Base-by-base conservation (phyloP, 1,139 yeast genomes). In the Entelexis sorbosivorans region DNA sequence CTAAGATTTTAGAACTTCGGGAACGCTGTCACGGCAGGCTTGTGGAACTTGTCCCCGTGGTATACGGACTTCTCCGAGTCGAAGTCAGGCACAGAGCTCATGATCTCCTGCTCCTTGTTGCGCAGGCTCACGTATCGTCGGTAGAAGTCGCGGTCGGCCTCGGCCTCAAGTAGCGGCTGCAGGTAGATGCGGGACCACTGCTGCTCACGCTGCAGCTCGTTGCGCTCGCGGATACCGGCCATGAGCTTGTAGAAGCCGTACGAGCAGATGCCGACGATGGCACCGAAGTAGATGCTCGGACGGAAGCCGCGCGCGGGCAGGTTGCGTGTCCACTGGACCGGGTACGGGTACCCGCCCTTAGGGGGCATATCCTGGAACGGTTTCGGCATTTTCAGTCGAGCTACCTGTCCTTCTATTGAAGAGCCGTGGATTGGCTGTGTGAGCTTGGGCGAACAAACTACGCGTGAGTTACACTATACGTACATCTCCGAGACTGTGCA, bases 311-410 rank as follows among this genome's bases (percentile, higher is more conserved):
- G 75, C 3, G 93, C 71, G 35, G 95, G 95, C 55, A 86, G 70
- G 67, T 85, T 82, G 68, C 95, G 78, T 71, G 69, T 83, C 94
- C 95, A 86, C 71, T 86, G 95, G 55, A 86, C 77, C 49, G 86
- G 83, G 60, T 82, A 89, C 63, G 59, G 60, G 44, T 85, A 86
- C 61, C 95, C 95, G 57, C 86, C 88, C 61, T 78, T 73, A 58
- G 95, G 95, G 65, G 95, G 95, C 65, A 86, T 73, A 65, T 86
- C 95, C 75, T 86, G 95, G 48, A 60, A 66, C 62, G 64, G 61
- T 38, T 51, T 52, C 39, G 52, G 13, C 55, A 49, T 52, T 10
- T 4, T 36, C 11, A 2, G 5, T 36, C 11, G 28, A 20, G 14
- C 16, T 28, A 35, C 9, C 38, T 17, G n/a, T 45, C 19, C 10